Percentiles rank a stretch among this genome's conserved stretches.
Conservation (phyloP, 106 monocot species). For the Phalaenopsis aphrodite region DNA sequence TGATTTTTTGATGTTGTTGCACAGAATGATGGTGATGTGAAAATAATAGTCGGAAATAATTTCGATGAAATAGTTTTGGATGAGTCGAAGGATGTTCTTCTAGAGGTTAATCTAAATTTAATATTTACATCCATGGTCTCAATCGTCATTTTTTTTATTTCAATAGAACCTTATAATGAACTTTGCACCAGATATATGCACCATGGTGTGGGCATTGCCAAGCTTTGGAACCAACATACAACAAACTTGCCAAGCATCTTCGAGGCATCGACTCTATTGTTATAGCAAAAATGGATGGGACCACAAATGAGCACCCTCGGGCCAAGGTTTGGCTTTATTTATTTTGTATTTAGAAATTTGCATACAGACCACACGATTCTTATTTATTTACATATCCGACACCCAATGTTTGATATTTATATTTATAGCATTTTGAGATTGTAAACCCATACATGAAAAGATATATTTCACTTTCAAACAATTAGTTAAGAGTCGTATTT, state of each 20-base stretch:
- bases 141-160: neutral
- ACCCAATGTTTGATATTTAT: too few species aligned
- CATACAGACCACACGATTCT: too few species aligned
- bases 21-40: constrained; percentile 89
- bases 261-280: constrained; percentile 66
- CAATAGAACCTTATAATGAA: neutral
- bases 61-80: constrained; percentile 84
- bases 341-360: neutral
- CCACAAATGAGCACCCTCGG: constrained; percentile 91
- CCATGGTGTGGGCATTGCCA: constrained; percentile 99
- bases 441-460: too few species aligned
- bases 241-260: constrained; percentile 87
- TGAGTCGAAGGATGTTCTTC: constrained; percentile 87
- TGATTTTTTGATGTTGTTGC: neutral
- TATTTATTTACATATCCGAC: too few species aligned
- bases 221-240: constrained; percentile 82
- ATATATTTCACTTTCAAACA: too few species aligned
- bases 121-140: neutral
- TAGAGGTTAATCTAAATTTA: constrained; percentile 45
- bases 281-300: constrained; percentile 97
- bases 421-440: too few species aligned
- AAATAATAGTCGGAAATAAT: constrained; percentile 79
- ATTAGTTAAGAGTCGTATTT: too few species aligned
- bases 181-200: constrained; percentile 65
- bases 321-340: constrained; percentile 45